phyloP scores from a whole-genome alignment of 345 rosid species.

The Microthlaspi erraticum region DNA sequence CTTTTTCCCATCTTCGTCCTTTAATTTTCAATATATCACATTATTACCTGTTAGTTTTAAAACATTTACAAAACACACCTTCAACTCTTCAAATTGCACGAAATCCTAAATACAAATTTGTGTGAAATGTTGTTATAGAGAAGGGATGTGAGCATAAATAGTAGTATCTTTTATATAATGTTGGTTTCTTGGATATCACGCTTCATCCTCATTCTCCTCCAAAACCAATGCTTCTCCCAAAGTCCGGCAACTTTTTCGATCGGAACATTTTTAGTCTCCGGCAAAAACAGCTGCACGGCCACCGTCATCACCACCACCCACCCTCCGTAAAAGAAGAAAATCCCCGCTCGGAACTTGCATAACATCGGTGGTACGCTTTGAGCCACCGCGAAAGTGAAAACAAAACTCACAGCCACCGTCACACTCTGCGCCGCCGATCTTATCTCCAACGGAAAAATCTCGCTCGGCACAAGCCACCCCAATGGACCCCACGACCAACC shows the following conservation, averaged over 20 bases:
- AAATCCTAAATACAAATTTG: background rate
- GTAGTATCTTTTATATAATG: too few relatives aligned
- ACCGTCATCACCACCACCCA: conserved; percentile 66
- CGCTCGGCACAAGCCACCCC: conserved; percentile 74
- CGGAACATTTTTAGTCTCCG: conserved; percentile 71
- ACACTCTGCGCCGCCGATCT: conserved; percentile 69
- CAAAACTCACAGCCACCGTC: conserved; percentile 62
- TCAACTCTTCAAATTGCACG: background rate
- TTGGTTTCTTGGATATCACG: conserved; percentile 35
- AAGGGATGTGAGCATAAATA: too few relatives aligned
- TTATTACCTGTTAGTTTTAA: background rate
- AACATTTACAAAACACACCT: background rate
- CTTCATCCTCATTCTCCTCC: conserved; percentile 48
- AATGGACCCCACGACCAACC: conserved; percentile 77
- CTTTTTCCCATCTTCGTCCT: conserved; percentile 10
- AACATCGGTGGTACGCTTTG: conserved; percentile 62
- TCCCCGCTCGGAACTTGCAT: conserved; percentile 57
- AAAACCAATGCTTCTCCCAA: conserved; percentile 72
- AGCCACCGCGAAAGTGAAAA: conserved; percentile 62
- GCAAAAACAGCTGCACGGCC: conserved; percentile 54
- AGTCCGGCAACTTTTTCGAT: conserved; percentile 61
- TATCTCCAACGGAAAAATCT: conserved; percentile 65
- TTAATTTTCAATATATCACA: background rate
- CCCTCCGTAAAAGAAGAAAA: conserved; percentile 69
- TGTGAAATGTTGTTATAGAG: too few relatives aligned